Evolutionary conservation across 31 red algal species (phyloP), one percentile per base, ranked within the genome.

Genomic region (Odonthalia washingtoniensis): DNA sequence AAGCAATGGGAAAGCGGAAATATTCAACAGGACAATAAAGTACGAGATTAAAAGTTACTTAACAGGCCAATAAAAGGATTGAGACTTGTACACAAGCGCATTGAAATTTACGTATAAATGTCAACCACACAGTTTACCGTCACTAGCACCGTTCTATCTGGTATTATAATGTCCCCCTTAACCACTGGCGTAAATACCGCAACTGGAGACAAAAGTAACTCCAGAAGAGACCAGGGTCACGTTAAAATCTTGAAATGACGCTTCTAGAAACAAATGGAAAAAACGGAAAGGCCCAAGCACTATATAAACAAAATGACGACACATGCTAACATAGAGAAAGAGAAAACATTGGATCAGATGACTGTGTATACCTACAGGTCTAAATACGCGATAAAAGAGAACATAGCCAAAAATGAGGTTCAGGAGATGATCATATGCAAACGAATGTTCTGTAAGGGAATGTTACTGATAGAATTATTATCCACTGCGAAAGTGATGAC

Each of bases 1-100:
- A 92, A 61, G 37, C 0, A 76, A 92, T 80, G 73, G 90, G 40
- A 44, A 86, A 45, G 75, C 78, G 27, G 90, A 92, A 70, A 24
- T 57, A 26, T 87, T 63, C 63, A 81, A 92, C 74, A 42, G 83
- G 27, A 80, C 72, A 6, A 6, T 92, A 1, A 4, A 78, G 30
- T 21, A 18, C 3, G 65, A 17, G 3, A 4, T 89, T 40, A 5
- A 35, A 53, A 16, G 40, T 60, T 82, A 60, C 17, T 30, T 36
- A 43, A 65, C 75, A 31, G 87, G 72, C 5, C 41, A 89, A 38
- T 44, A 26, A 3, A 40, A 35, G 2, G 64, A 81, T 27, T 74
- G 75, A 62, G 87, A 89, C 40, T 5, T 76, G 28, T 67, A 53
- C 12, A 49, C 33, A 4, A 63, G 38, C 26, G 77, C n/a, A n/a